Evolutionary conservation across 306 rosid species (phyloP), one percentile per base, ranked within the genome.

Genomic region (Benincasa hispida): DNA sequence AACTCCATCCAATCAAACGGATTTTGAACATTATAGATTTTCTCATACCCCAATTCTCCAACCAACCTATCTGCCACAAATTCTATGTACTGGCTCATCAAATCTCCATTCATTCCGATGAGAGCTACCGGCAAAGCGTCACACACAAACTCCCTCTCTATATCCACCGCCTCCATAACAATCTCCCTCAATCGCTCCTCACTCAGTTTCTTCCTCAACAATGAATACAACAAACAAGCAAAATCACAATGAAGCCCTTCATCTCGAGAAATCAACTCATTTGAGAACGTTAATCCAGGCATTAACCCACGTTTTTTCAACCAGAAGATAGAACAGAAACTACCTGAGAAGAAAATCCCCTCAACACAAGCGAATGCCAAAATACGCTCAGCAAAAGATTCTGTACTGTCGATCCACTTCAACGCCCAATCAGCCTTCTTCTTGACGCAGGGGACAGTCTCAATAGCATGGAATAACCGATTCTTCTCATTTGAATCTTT

Each of bases 1-100:
- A 93, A 65, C 78, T 93, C 98, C 98, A 93, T 93, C 98, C 98
- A 93, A 76, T 91, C 98, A 27, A 93, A 93, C 0, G 98, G 98
- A 69, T 93, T 93, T 69, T 75, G 87, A 0, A 57, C 93, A 35
- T 86, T 75, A n/a, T 89, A 93, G 0, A 91, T 55, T 77, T 87
- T 93, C 1, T 79, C 88, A 6, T 68, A 87, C 17, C 97, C 98
- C 14, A 93, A 79, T 6, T 89, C 87, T 0, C 65, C 91, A 76
- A 93, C 3, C 51, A 93, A 82, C 48, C 98, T 68, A n/a, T 93
- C 97, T 0, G 98, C 97, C 0, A 93, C 97, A 25, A 88, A 93
- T 63, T 93, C 93, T 13, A 93, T 93, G 55, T 93, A 93, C 65
- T 84, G 86, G 5, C 97, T 61, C 98, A 93, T 93, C 55, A 93